phyloP scores from a whole-genome alignment of 108 stramenopile genomes.

The Schizochytrium sp. region DNA sequence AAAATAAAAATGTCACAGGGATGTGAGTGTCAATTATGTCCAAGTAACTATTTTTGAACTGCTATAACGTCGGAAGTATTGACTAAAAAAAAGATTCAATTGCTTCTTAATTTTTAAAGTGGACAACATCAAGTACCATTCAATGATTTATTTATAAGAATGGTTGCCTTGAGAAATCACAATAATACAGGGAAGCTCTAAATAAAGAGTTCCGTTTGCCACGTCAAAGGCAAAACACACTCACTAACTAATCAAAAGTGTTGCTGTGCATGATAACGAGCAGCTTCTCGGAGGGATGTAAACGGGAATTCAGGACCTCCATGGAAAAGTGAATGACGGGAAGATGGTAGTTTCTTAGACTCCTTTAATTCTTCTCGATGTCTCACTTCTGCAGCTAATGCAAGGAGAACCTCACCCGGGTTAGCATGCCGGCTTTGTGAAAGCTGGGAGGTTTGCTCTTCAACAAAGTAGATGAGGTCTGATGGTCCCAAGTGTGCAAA shows the following conservation, averaged over 20 bases:
- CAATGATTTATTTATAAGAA: no score
- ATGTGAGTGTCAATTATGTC: no score
- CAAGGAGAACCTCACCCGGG: constrained; percentile 3
- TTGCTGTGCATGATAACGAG: neutral
- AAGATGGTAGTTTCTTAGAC: neutral
- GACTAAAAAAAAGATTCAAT: no score
- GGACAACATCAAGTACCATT: no score
- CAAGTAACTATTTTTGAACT: no score
- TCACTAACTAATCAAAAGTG: neutral
- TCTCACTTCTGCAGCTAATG: neutral
- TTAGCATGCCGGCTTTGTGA: neutral
- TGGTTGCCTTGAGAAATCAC: no score
- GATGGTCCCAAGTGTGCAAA: constrained; percentile 18
- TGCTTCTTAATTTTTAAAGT: no score
- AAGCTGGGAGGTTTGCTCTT: neutral
- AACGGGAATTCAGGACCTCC: neutral
- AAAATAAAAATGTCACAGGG: no score
- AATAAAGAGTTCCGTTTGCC: no score
- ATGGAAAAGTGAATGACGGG: neutral
- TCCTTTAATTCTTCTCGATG: neutral
- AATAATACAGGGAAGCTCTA: no score
- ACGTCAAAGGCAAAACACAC: no score
- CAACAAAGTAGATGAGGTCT: constrained; percentile 19
- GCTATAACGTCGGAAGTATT: no score
- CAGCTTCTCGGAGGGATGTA: constrained; percentile 15